A percentile compares a stretch with the other conserved stretches of the same genome.
Conservation (phyloP, 179 eudicot genomes). For the Heliamphora pulchella region DNA sequence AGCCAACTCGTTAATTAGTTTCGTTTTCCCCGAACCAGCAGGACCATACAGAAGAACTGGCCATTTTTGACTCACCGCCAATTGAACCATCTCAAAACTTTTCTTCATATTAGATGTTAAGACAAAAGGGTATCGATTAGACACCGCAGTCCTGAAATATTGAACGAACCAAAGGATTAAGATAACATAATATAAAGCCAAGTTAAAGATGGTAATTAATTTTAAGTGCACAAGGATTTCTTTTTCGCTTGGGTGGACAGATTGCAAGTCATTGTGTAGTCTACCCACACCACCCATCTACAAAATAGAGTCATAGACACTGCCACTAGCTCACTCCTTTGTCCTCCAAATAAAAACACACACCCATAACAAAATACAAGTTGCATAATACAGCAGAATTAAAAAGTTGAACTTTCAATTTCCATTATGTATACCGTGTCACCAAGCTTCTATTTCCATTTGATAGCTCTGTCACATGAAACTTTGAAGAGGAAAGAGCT, state of each 20-base stretch:
- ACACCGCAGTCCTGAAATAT: constrained; percentile 21
- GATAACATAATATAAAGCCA: background rate
- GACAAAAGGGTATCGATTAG: constrained; percentile 44
- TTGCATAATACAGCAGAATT: background rate
- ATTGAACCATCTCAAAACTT: constrained; percentile 72
- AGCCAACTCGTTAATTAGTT: constrained; percentile 64
- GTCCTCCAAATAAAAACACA: background rate
- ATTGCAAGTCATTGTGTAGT: background rate
- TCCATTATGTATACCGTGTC: constrained; percentile 27
- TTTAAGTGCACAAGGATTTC: background rate
- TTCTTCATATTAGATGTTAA: constrained; percentile 62
- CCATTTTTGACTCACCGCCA: constrained; percentile 90
- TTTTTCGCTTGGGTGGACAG: background rate
- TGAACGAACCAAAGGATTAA: background rate
- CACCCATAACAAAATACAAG: background rate
- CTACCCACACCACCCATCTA: background rate
- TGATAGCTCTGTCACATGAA: constrained; percentile 27
- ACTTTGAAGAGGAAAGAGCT: constrained; percentile 25
- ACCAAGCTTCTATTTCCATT: constrained; percentile 23
- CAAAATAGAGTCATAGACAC: background rate
- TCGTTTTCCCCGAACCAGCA: constrained; percentile 87
- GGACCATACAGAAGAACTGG: constrained; percentile 97
- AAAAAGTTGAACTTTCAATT: background rate
- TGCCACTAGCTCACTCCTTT: background rate
- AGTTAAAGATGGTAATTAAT: background rate